A percentile compares a stretch with the other conserved stretches of the same genome.
Evolutionary conservation across 495 filamentous ascomycete genomes (phyloP).

Genomic region (Penicillium coffeae): DNA sequence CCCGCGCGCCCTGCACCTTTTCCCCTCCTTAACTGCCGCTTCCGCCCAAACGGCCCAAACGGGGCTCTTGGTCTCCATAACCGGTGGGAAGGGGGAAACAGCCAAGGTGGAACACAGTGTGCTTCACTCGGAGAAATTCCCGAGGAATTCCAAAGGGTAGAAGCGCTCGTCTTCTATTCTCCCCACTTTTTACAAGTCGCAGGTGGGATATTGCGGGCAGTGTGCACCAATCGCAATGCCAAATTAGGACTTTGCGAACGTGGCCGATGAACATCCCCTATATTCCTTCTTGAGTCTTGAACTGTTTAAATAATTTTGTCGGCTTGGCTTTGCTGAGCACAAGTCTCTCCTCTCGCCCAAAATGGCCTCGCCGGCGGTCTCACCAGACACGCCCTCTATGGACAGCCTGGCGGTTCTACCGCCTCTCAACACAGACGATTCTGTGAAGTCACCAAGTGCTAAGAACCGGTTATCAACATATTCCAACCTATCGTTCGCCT

Average conservation of each 20-base stretch:
- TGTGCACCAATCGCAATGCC: conserved; percentile 37
- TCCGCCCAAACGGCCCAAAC: background rate
- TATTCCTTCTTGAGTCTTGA: conserved; percentile 17
- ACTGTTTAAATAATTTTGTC: too few species aligned
- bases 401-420: conserved; percentile 39
- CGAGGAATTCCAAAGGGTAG: background rate
- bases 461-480: conserved; percentile 71
- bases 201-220: conserved; percentile 21
- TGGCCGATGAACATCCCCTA: conserved; percentile 24
- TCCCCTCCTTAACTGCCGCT: conserved; percentile 2
- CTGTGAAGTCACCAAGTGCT: conserved; percentile 55
- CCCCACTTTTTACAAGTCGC: conserved; percentile 4
- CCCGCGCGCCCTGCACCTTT: conserved; percentile 1
- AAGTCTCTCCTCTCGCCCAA: conserved; percentile 30
- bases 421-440: conserved; percentile 37
- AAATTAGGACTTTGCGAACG: conserved; percentile 32
- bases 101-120: background rate
- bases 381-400: conserved; percentile 34
- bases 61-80: background rate
- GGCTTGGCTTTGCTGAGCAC: conserved; percentile 19
- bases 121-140: background rate
- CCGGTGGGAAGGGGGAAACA: background rate
- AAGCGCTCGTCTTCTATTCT: background rate
- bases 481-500: conserved; percentile 56
- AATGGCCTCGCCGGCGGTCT: conserved; percentile 57